Conservation (phyloP, 2,329 filamentous ascomycete genomes). For the Dendrostoma leiphaemia region DNA sequence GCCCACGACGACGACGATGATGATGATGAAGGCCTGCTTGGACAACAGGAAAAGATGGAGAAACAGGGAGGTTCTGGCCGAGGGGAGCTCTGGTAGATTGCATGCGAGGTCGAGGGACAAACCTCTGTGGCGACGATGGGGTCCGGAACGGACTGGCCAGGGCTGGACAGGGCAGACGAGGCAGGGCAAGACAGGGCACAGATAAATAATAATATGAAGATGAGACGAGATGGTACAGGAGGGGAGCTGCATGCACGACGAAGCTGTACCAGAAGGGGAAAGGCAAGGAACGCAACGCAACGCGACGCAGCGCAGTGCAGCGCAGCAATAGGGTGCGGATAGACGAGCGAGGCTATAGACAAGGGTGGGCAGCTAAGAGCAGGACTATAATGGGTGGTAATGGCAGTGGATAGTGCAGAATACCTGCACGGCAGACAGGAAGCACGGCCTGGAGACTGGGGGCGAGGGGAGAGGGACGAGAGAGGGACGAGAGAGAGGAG, state of each 20-base stretch:
- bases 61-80: background rate
- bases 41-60: background rate
- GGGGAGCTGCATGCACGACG: slow-evolving; percentile 8
- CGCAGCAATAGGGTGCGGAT: no score
- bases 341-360: slow-evolving; percentile 4
- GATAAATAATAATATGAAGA: slow-evolving; percentile 16
- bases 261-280: slow-evolving; percentile 11
- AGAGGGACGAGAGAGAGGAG: background rate
- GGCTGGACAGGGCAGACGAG: slow-evolving; percentile 3
- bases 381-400: background rate
- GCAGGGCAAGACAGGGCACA: slow-evolving; percentile 9
- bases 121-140: slow-evolving; percentile 5
- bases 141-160: slow-evolving; percentile 2
- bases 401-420: background rate
- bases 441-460: background rate
- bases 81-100: no score
- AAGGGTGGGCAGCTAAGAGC: slow-evolving; percentile 1
- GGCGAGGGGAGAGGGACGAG: background rate
- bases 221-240: slow-evolving; percentile 13
- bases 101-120: background rate
- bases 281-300: slow-evolving; percentile 3
- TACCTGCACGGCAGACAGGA: no score
- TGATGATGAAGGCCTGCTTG: background rate
- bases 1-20: no score
- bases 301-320: no score